These are phyloP conservation scores for Candida dubliniensis DNA, from an alignment of 1,139 yeast species.

Conservation along the genomic window DNA sequence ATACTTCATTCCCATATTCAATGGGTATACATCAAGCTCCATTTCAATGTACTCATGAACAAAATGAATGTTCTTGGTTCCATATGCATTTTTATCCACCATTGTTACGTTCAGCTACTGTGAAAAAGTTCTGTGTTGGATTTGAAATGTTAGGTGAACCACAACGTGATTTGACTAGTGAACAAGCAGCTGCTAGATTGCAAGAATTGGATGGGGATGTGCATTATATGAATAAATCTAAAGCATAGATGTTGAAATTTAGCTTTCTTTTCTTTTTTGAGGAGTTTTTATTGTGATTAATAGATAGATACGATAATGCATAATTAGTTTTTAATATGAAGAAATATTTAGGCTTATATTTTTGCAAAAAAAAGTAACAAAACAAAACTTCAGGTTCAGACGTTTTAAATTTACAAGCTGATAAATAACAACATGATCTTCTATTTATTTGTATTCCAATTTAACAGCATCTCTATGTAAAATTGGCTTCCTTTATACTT, in stretches of 20 bases:
- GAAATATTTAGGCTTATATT: no score
- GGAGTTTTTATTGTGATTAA: neutral
- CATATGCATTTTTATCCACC: conserved; percentile 84
- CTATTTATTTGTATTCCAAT: no score
- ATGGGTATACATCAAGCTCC: conserved; percentile 83
- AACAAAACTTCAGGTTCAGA: no score
- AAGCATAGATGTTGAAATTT: neutral
- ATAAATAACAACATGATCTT: no score
- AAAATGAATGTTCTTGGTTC: conserved; percentile 56
- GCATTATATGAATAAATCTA: conserved; percentile 28
- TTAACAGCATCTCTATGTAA: no score
- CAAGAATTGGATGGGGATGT: conserved; percentile 43
- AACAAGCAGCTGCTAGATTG: conserved; percentile 65
- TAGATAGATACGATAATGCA: no score
- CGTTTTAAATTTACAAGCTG: no score
- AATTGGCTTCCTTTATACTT: no score
- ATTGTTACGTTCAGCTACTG: conserved; percentile 70
- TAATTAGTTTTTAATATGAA: no score
- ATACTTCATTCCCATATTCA: conserved; percentile 73
- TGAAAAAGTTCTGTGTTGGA: conserved; percentile 74
- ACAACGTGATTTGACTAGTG: conserved; percentile 76
- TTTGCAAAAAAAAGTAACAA: no score
- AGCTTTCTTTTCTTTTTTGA: neutral
- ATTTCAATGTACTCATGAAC: conserved; percentile 40
- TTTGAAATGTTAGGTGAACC: conserved; percentile 80